Evolutionary conservation across 176 grass and related monocot species (phyloP).

Genomic region (Panicum miliaceum): DNA sequence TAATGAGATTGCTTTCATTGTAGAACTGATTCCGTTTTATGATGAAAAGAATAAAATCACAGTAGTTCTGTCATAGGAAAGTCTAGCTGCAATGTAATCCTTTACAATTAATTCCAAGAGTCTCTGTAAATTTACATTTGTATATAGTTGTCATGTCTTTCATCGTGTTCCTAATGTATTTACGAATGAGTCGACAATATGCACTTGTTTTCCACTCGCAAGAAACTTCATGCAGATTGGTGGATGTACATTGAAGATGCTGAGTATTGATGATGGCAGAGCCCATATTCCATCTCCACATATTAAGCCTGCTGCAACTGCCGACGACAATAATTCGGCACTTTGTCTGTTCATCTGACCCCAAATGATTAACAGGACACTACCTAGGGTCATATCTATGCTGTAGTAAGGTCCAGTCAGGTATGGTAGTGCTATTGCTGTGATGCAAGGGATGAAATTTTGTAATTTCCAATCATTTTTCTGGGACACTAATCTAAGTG

Average conservation of each 20-base stretch:
- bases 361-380: constrained; percentile 31
- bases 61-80: too few species aligned
- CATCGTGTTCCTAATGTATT: not conserved
- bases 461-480: constrained; percentile 28
- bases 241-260: constrained; percentile 38
- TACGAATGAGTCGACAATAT: constrained; percentile 27
- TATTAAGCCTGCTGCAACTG: constrained; percentile 52
- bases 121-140: not conserved
- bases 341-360: not conserved
- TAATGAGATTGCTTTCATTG: too few species aligned
- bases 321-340: constrained; percentile 23
- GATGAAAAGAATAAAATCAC: too few species aligned
- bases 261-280: constrained; percentile 34
- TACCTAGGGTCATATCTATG: constrained; percentile 47
- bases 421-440: constrained; percentile 43
- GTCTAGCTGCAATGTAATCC: not conserved
- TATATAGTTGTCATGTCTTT: constrained; percentile 7
- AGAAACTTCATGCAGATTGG: constrained; percentile 69
- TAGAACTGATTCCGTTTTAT: too few species aligned
- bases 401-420: constrained; percentile 15
- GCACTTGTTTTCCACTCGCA: constrained; percentile 26
- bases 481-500: constrained; percentile 18
- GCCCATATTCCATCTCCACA: constrained; percentile 49
- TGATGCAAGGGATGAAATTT: constrained; percentile 35
- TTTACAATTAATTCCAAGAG: not conserved